These are phyloP conservation scores for Populus deltoides DNA, from an alignment of 345 rosid species.

Conservation along the genomic window DNA sequence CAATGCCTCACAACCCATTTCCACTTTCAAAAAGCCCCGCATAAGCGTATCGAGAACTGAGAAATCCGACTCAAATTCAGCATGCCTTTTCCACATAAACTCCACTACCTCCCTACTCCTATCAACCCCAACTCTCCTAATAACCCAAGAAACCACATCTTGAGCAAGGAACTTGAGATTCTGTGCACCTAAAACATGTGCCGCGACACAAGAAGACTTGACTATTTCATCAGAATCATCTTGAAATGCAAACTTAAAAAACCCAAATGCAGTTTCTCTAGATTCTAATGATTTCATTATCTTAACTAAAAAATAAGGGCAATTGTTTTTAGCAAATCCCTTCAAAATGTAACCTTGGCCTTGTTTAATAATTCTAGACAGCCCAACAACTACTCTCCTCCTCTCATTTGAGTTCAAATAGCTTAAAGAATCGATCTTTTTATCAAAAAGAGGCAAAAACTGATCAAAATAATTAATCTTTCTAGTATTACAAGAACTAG, in stretches of 20 bases:
- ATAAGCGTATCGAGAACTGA: slow-evolving; percentile 59
- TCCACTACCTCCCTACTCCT: slow-evolving; percentile 49
- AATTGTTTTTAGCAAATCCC: slow-evolving; percentile 34
- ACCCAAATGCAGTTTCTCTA: slow-evolving; percentile 54
- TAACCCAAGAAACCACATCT: slow-evolving; percentile 56
- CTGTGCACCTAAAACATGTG: slow-evolving; percentile 48
- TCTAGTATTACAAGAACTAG: slow-evolving; percentile 10
- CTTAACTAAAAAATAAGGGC: slow-evolving; percentile 44
- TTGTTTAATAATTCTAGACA: slow-evolving; percentile 46
- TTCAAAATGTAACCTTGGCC: slow-evolving; percentile 28
- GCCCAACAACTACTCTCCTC: slow-evolving; percentile 45
- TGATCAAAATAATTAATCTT: slow-evolving; percentile 34
- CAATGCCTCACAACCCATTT: slow-evolving; percentile 43
- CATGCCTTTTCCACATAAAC: slow-evolving; percentile 58
- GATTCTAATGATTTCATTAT: slow-evolving; percentile 43
- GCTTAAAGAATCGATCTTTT: slow-evolving; percentile 17
- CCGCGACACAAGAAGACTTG: slow-evolving; percentile 45
- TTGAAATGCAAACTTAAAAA: slow-evolving; percentile 53
- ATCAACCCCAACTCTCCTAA: slow-evolving; percentile 44
- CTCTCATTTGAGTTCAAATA: slow-evolving; percentile 50
- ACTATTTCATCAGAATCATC: slow-evolving; percentile 40
- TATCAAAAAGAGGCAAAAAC: slow-evolving; percentile 37
- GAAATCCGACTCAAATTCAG: slow-evolving; percentile 55
- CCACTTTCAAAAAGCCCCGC: slow-evolving; percentile 53
- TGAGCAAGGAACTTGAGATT: slow-evolving; percentile 52